Percentiles rank a stretch among this genome's conserved stretches.
These are phyloP conservation scores for Pseudocercospora cruenta DNA, from an alignment of 2,329 filamentous ascomycete species.

Conservation along the genomic window DNA sequence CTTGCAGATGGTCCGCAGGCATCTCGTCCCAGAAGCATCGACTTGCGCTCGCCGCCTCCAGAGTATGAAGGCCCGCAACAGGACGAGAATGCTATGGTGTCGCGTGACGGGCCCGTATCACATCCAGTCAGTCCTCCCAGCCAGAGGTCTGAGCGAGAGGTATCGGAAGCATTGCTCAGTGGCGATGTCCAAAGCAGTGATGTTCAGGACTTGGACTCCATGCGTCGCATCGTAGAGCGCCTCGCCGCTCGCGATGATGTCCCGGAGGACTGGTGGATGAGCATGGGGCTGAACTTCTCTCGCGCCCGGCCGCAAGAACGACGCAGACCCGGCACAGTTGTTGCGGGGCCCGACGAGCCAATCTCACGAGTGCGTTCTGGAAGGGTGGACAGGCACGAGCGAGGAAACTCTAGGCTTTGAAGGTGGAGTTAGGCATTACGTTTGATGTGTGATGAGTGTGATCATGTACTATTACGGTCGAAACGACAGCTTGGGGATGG, in stretches of 20 bases:
- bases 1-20: neutral
- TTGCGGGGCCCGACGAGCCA: conserved; percentile 3
- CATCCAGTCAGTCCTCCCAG: conserved; percentile 35
- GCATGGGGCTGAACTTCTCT: conserved; percentile 45
- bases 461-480: neutral
- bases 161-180: conserved; percentile 29
- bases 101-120: conserved; percentile 30
- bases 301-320: conserved; percentile 26
- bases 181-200: conserved; percentile 21
- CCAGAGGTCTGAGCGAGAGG: conserved; percentile 27
- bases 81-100: conserved; percentile 28
- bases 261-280: conserved; percentile 78
- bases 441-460: conserved; percentile 3
- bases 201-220: conserved; percentile 58
- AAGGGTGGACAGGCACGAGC: conserved; percentile 6
- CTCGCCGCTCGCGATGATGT: conserved; percentile 74
- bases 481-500: neutral
- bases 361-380: neutral
- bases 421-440: neutral
- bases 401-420: conserved; percentile 3
- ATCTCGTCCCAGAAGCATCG: neutral
- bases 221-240: conserved; percentile 72
- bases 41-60: conserved; percentile 30
- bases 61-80: conserved; percentile 28
- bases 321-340: conserved; percentile 1